Evolutionary conservation across 1,139 yeast species (phyloP).

Genomic region (Williopsis jadinii): DNA sequence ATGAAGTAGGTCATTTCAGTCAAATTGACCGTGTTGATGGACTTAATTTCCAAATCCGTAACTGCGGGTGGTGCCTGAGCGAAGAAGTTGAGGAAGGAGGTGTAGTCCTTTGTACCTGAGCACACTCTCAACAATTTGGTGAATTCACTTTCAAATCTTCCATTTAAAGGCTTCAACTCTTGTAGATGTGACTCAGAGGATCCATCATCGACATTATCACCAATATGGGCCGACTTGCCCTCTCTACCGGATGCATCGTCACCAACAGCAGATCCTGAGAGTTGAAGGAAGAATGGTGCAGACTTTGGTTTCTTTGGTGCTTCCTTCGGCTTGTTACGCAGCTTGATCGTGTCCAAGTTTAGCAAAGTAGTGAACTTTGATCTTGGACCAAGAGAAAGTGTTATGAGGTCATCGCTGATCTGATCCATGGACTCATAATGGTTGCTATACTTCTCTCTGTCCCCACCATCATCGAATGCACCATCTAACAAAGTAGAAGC

Average conservation of each 20-base stretch:
- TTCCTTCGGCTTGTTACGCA: slow-evolving; percentile 84
- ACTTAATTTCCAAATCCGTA: slow-evolving; percentile 81
- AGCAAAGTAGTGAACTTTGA: slow-evolving; percentile 71
- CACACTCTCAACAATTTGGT: slow-evolving; percentile 59
- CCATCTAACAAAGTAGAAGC: slow-evolving; percentile 70
- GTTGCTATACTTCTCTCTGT: slow-evolving; percentile 22
- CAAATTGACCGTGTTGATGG: slow-evolving; percentile 49
- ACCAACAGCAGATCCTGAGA: slow-evolving; percentile 60
- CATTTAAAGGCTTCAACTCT: slow-evolving; percentile 25
- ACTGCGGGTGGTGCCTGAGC: slow-evolving; percentile 68
- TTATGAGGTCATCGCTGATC: slow-evolving; percentile 53
- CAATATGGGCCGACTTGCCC: slow-evolving; percentile 15
- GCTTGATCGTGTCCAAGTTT: slow-evolving; percentile 76
- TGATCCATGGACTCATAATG: slow-evolving; percentile 58
- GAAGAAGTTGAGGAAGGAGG: slow-evolving; percentile 46
- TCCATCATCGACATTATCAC: slow-evolving; percentile 13
- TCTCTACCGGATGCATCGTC: slow-evolving; percentile 64
- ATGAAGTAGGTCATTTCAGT: slow-evolving; percentile 66
- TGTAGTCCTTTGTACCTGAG: slow-evolving; percentile 31
- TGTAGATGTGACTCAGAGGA: slow-evolving; percentile 3
- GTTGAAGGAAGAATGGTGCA: slow-evolving; percentile 74
- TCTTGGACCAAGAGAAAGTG: slow-evolving; percentile 74
- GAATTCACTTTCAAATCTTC: slow-evolving; percentile 65
- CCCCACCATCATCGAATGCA: slow-evolving; percentile 46
- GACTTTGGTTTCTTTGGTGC: slow-evolving; percentile 82